phyloP scores from a whole-genome alignment of 495 filamentous ascomycete species.

The Hypoxylon intermedium region DNA sequence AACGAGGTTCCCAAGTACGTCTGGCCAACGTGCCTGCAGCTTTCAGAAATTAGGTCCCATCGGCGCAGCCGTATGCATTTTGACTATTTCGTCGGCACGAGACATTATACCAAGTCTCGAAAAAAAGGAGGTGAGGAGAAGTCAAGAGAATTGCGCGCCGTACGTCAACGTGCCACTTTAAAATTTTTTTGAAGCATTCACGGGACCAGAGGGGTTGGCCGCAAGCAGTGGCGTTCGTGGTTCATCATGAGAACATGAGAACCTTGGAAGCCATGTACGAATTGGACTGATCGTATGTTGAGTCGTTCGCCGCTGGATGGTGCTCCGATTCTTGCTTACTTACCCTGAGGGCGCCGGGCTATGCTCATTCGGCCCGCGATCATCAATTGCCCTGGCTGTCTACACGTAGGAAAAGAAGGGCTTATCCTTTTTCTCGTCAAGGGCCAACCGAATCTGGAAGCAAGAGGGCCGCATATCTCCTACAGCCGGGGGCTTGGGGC shows the following conservation, averaged over 20 bases:
- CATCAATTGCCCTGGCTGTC: not conserved
- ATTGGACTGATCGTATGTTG: slow-evolving; percentile 22
- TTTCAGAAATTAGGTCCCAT: slow-evolving; percentile 2
- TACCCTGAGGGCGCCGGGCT: not conserved
- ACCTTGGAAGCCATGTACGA: not conserved
- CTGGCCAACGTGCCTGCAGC: slow-evolving; percentile 2
- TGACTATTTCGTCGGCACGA: not conserved
- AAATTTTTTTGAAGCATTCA: slow-evolving; percentile 3
- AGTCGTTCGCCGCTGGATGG: slow-evolving; percentile 2
- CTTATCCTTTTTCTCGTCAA: slow-evolving; percentile 4
- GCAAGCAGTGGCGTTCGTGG: slow-evolving; percentile 1
- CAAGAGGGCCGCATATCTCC: slow-evolving; percentile 32
- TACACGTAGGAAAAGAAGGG: not conserved
- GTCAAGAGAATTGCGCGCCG: not conserved
- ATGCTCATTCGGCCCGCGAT: slow-evolving; percentile 29
- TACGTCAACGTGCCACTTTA: slow-evolving; percentile 1
- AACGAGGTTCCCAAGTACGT: too few relatives aligned
- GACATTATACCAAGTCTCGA: not conserved
- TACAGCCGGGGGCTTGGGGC: slow-evolving; percentile 20
- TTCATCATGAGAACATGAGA: not conserved
- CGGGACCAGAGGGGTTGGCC: slow-evolving; percentile 8
- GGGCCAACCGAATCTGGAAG: slow-evolving; percentile 16
- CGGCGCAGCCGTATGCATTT: not conserved
- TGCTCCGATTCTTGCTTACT: slow-evolving; percentile 8
- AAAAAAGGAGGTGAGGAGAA: not conserved